Percentiles rank a stretch among this genome's conserved stretches.
Conservation (phyloP, 805 yeast species). For the Zygosaccharomyces kombuchaensis region DNA sequence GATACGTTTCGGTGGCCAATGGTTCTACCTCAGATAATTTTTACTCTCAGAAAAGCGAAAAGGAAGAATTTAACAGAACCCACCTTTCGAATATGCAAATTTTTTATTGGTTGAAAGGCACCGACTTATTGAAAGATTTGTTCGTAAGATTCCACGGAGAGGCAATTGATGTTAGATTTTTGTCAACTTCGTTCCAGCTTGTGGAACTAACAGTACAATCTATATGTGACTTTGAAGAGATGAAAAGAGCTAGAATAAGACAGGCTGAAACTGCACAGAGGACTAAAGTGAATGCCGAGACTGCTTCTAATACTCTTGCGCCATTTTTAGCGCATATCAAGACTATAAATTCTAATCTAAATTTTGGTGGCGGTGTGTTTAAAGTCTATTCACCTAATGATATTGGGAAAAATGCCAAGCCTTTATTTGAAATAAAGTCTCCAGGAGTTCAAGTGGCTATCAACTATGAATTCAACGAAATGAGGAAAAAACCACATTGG, state of each 20-base stretch:
- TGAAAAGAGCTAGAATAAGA: slow-evolving; percentile 19
- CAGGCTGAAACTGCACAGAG: slow-evolving; percentile 5
- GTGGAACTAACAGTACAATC: slow-evolving; percentile 52
- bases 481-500: slow-evolving; percentile 22
- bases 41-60: slow-evolving; percentile 45
- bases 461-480: slow-evolving; percentile 40
- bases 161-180: slow-evolving; percentile 58
- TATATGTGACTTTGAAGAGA: slow-evolving; percentile 40
- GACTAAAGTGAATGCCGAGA: slow-evolving; percentile 7
- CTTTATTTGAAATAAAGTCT: slow-evolving; percentile 61
- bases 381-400: slow-evolving; percentile 38
- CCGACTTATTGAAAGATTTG: slow-evolving; percentile 40
- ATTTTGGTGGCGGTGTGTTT: slow-evolving; percentile 68
- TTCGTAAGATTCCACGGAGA: slow-evolving; percentile 60
- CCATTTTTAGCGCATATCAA: slow-evolving; percentile 28
- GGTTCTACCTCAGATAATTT: slow-evolving; percentile 50
- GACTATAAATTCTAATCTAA: slow-evolving; percentile 48
- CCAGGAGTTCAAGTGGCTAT: slow-evolving; percentile 66
- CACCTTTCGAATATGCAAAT: slow-evolving; percentile 67
- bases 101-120: slow-evolving; percentile 29
- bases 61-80: slow-evolving; percentile 52
- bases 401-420: slow-evolving; percentile 37
- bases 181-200: slow-evolving; percentile 51
- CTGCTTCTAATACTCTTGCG: slow-evolving; percentile 11
- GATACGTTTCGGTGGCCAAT: slow-evolving; percentile 67